Evolutionary conservation across 108 stramenopile genomes (phyloP), one percentile per base, ranked within the genome.

Genomic region (Thalassiosira profunda): DNA sequence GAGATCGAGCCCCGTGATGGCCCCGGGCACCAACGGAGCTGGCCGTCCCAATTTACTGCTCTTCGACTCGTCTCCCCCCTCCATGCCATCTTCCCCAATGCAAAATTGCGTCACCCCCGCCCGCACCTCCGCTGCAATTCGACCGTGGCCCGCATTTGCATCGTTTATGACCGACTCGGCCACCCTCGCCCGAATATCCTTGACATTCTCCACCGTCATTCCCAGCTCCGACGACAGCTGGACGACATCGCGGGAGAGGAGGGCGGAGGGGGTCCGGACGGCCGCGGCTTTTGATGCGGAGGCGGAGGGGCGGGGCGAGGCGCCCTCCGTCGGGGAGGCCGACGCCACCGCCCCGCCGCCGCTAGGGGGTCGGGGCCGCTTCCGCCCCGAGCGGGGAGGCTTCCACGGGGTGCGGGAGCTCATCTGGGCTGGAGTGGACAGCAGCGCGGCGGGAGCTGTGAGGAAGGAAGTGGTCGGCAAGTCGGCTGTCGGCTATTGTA

Each of bases 221-320:
- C 48, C 12, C 29, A 76, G 41, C 5, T 59, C 18, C 3, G 44
- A 29, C 7, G 67, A 68, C 14, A 68, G 33, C 15, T 63, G 52
- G 55, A 34, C n/a, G 0, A 67, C 67, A 53, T 76, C 67, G 2
- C 75, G 75, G 15, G 75, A 52, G 46, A 76, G 67, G 36, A 76
- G 75, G 23, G 75, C 75, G 14, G 75, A 76, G 33, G 75, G 75
- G 11, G 75, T 76, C 25, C 53, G 58, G 10, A 76, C 62, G 31
- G 74, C 59, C n/a, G 47, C 18, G 45, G 58, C 51, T 28, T 56
- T 5, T 31, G 73, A 33, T 18, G 63, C n/a, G n/a, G n/a, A n/a
- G n/a, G n/a, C n/a, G n/a, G n/a, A n/a, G n/a, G n/a, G n/a, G n/a
- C n/a, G n/a, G n/a, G n/a, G n/a, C n/a, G n/a, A n/a, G n/a, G n/a